Evolutionary conservation across 192 early-diverging fungal species (phyloP), one percentile per base, ranked within the genome.

Genomic region (Thamnidium elegans): DNA sequence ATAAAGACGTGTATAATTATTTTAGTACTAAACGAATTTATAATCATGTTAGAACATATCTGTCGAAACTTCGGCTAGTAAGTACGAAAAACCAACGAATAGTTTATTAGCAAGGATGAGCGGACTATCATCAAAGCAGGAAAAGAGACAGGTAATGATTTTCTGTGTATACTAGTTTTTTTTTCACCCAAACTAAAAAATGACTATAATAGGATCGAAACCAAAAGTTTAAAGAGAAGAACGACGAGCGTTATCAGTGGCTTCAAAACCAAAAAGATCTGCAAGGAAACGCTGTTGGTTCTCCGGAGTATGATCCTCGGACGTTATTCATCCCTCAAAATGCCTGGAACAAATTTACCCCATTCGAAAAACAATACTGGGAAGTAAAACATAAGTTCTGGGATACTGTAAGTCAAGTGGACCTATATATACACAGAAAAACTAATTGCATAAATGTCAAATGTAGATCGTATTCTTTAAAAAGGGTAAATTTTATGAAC

Each of bases 331-430:
- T 99, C 31, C 96, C 98, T 0, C 32, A 56, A 20, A 63, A 65
- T 11, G 92, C 94, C 3, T 96, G 93, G 93, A 74, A 81, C 30
- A 77, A 83, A 7, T 97, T 99, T 58, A 93, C 95, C 17, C 85
- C 92, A 9, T 99, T 99, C 75, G 98, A 99, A 81, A 82, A 86
- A 45, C 98, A 99, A 78, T 99, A 92, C 75, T 99, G 98, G 98
- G 92, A 97, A 78, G 95, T 99, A 72, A 99, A 99, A 75, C 74
- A 77, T 63, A 81, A 89, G 64, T 86, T 94, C 58, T 99, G 94
- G 90, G 94, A 98, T 71, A 91, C 90, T 0, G 89, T 94, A 68
- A 52, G 66, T 39, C 20, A 19, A 48, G 11, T 19, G 14, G n/a
- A 14, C 47, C 13, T 54, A 31, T 54, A 48, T 52, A 44, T 23